Evolutionary conservation across 2,329 filamentous ascomycete genomes (phyloP).

Genomic region (Pyricularia sp.): DNA sequence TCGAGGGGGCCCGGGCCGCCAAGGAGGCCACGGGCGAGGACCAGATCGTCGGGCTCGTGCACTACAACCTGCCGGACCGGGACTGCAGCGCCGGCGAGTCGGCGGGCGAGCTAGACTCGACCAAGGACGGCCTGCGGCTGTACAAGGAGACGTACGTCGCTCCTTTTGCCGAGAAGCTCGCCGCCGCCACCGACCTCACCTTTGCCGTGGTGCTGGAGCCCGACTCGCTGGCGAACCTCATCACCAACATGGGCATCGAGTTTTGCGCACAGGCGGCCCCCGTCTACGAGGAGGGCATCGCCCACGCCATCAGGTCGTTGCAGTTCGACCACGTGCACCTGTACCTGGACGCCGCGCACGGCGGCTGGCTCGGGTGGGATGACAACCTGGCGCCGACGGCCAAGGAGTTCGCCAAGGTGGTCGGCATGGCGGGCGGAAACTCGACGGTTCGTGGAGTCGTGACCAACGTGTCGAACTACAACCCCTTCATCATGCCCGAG

Average conservation of each 20-base stretch:
- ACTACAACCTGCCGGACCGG: conserved; percentile 31
- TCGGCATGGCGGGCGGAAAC: conserved; percentile 16
- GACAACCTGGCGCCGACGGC: conserved; percentile 24
- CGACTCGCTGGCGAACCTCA: conserved; percentile 28
- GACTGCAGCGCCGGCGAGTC: conserved; percentile 31
- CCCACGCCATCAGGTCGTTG: conserved; percentile 25
- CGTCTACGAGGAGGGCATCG: conserved; percentile 27
- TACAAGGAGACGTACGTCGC: conserved; percentile 28
- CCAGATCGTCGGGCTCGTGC: conserved; percentile 28
- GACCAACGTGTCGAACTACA: conserved; percentile 20
- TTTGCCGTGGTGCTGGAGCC: conserved; percentile 32
- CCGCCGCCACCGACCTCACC: conserved; percentile 22
- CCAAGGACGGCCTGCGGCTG: conserved; percentile 21
- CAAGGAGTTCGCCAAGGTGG: conserved; percentile 24
- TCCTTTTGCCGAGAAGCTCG: conserved; percentile 23
- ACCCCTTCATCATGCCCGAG: conserved; percentile 22
- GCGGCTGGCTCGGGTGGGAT: conserved; percentile 29
- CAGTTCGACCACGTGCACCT: conserved; percentile 23
- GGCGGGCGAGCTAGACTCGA: conserved; percentile 25
- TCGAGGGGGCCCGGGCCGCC: conserved; percentile 22
- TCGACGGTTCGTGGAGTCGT: conserved; percentile 24
- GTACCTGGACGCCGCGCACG: conserved; percentile 29
- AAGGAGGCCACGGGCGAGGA: conserved; percentile 21
- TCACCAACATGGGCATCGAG: conserved; percentile 24
- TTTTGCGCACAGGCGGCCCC: conserved; percentile 24